phyloP scores from a whole-genome alignment of 108 stramenopile species.

The Skeletonema marinoi region DNA sequence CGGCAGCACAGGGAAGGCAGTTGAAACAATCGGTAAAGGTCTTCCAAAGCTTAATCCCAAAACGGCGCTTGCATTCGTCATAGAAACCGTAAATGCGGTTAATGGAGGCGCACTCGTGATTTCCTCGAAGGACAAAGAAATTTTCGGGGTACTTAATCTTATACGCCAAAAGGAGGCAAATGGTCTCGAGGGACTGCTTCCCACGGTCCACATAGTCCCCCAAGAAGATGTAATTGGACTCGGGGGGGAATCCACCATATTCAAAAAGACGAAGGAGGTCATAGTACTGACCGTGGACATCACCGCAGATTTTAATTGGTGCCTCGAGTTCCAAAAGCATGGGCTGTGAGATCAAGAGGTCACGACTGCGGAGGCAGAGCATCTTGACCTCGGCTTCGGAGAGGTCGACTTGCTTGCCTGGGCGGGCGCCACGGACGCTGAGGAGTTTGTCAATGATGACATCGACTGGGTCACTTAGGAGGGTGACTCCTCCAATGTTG shows the following conservation, averaged over 20 bases:
- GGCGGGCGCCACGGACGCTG: conserved; percentile 87
- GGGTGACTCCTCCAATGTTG: conserved; percentile 50
- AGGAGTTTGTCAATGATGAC: conserved; percentile 91
- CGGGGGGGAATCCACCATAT: conserved; percentile 98
- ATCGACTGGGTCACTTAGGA: conserved; percentile 86
- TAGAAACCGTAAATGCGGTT: conserved; percentile 99
- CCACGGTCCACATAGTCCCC: conserved; percentile 99
- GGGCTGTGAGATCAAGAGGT: conserved; percentile 95
- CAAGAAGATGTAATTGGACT: conserved; percentile 97
- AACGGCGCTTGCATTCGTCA: conserved; percentile 97
- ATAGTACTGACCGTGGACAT: conserved; percentile 96
- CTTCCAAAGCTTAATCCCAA: conserved; percentile 99
- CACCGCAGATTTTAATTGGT: conserved; percentile 99
- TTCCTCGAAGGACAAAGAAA: conserved; percentile 98
- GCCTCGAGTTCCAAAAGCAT: conserved; percentile 98
- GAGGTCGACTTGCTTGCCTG: conserved; percentile 89
- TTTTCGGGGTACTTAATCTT: conserved; percentile 99
- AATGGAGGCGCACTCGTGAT: conserved; percentile 99
- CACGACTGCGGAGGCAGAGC: conserved; percentile 90
- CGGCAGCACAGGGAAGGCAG: conserved; percentile 98
- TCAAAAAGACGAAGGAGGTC: conserved; percentile 97
- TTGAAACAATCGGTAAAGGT: conserved; percentile 99
- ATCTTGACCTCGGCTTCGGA: conserved; percentile 93
- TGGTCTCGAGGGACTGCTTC: conserved; percentile 97
- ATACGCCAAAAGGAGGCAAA: conserved; percentile 96